A percentile compares a stretch with the other conserved stretches of the same genome.
Evolutionary conservation across 2,329 filamentous ascomycete species (phyloP).

Genomic region (Phialocephala subalpina): DNA sequence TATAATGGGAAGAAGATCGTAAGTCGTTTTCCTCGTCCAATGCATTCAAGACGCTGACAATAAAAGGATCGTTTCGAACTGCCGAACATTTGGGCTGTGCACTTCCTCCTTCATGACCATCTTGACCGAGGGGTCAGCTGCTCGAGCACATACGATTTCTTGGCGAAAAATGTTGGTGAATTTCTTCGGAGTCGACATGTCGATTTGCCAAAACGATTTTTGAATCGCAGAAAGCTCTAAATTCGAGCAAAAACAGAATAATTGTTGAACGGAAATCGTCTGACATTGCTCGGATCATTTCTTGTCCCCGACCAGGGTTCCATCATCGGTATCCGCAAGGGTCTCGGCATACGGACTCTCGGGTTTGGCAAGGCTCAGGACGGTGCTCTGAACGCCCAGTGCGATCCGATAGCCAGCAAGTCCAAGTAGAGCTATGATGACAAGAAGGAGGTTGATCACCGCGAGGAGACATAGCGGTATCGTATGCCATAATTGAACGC

Average conservation of each 20-base stretch:
- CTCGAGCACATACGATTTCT: conserved; percentile 34
- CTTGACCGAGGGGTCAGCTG: conserved; percentile 36
- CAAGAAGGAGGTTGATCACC: conserved; percentile 39
- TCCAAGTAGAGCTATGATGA: conserved; percentile 40
- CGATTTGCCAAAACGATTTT: conserved; percentile 33
- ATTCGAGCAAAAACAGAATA: not conserved
- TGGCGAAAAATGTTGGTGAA: conserved; percentile 34
- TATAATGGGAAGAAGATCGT: conserved; percentile 42
- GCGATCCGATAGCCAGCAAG: conserved; percentile 37
- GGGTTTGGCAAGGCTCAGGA: conserved; percentile 27
- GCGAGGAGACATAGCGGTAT: conserved; percentile 40
- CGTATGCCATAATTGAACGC: conserved; percentile 41
- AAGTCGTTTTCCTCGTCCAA: conserved; percentile 42
- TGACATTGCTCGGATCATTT: conserved; percentile 7
- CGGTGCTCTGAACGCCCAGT: conserved; percentile 28
- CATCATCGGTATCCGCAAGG: conserved; percentile 25
- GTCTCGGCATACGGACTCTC: conserved; percentile 27
- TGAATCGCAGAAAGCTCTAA: conserved; percentile 33
- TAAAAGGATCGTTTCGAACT: conserved; percentile 37
- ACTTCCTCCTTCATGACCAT: conserved; percentile 42
- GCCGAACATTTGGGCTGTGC: conserved; percentile 36
- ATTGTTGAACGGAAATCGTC: not conserved
- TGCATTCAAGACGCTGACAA: conserved; percentile 31
- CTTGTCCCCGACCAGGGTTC: conserved; percentile 20
- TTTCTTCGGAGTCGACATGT: conserved; percentile 32